These are phyloP conservation scores for Microsporum canis DNA, from an alignment of 2,329 filamentous ascomycete genomes.

Conservation along the genomic window DNA sequence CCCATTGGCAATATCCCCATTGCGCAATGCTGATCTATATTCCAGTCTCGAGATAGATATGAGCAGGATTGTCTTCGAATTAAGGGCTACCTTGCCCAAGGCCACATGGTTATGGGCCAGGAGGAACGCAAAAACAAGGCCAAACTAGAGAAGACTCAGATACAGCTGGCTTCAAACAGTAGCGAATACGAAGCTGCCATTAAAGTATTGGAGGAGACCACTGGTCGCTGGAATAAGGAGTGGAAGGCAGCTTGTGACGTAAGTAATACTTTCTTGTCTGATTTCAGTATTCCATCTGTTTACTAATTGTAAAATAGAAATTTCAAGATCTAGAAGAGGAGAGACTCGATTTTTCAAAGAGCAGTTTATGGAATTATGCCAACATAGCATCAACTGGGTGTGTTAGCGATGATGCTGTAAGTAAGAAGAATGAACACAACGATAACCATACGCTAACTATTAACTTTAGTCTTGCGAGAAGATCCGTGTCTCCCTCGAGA, in stretches of 20 bases:
- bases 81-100: slow-evolving; percentile 95
- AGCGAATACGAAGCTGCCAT: slow-evolving; percentile 88
- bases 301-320: slow-evolving; percentile 47
- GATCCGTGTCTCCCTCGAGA: slow-evolving; percentile 81
- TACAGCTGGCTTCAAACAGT: slow-evolving; percentile 82
- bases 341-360: slow-evolving; percentile 91
- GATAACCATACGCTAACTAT: slow-evolving; percentile 8
- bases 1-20: neutral
- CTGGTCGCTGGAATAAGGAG: slow-evolving; percentile 88
- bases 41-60: slow-evolving; percentile 74
- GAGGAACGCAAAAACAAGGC: slow-evolving; percentile 98
- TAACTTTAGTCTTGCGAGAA: slow-evolving; percentile 71
- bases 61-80: slow-evolving; percentile 98
- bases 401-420: slow-evolving; percentile 78
- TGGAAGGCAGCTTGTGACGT: slow-evolving; percentile 91
- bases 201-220: slow-evolving; percentile 89
- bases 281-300: neutral
- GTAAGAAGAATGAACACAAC: slow-evolving; percentile 17
- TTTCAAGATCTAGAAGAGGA: slow-evolving; percentile 99
- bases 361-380: slow-evolving; percentile 93
- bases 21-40: slow-evolving; percentile 10
- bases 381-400: slow-evolving; percentile 96
- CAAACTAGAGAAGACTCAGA: slow-evolving; percentile 96
- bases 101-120: slow-evolving; percentile 99
- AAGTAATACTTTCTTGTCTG: slow-evolving; percentile 17